These are phyloP conservation scores for Trichoderma hamatum DNA, from an alignment of 2,329 filamentous ascomycete genomes.

Conservation along the genomic window DNA sequence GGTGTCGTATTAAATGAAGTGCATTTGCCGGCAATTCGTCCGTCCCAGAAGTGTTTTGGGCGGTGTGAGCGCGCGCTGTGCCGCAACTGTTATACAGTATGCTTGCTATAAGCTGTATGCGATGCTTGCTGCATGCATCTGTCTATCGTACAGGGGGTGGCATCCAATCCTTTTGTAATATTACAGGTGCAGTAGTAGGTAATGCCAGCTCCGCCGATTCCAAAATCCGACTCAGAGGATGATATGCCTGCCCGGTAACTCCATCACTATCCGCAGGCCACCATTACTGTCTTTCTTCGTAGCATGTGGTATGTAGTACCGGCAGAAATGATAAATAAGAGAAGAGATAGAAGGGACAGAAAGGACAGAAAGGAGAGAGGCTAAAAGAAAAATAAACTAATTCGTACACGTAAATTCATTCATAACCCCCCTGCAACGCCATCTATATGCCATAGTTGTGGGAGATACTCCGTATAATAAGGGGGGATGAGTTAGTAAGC, in stretches of 20 bases:
- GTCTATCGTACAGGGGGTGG: conserved; percentile 19
- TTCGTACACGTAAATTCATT: conserved; percentile 4
- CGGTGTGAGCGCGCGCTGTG: conserved; percentile 6
- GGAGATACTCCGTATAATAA: conserved; percentile 1
- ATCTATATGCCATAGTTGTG: conserved; percentile 19
- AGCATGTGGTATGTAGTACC: too few relatives aligned
- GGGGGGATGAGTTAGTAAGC: background rate
- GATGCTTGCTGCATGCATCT: conserved; percentile 7
- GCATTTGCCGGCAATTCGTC: conserved; percentile 24
- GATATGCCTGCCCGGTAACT: background rate
- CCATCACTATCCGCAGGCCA: background rate
- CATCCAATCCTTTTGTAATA: background rate
- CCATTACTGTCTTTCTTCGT: background rate
- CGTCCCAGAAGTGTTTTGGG: background rate
- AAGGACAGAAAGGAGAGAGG: background rate
- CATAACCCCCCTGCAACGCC: conserved; percentile 1
- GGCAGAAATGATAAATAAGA: background rate
- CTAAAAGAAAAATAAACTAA: background rate
- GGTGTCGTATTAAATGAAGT: conserved; percentile 20
- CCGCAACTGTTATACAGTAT: background rate
- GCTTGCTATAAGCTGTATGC: conserved; percentile 7
- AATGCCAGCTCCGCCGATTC: background rate
- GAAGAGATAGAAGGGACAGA: background rate
- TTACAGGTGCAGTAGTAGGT: background rate
- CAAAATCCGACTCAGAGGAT: conserved; percentile 8